Percentiles rank a stretch among this genome's conserved stretches.
These are phyloP conservation scores for Podospora sp. DNA, from an alignment of 495 filamentous ascomycete species.

Conservation along the genomic window DNA sequence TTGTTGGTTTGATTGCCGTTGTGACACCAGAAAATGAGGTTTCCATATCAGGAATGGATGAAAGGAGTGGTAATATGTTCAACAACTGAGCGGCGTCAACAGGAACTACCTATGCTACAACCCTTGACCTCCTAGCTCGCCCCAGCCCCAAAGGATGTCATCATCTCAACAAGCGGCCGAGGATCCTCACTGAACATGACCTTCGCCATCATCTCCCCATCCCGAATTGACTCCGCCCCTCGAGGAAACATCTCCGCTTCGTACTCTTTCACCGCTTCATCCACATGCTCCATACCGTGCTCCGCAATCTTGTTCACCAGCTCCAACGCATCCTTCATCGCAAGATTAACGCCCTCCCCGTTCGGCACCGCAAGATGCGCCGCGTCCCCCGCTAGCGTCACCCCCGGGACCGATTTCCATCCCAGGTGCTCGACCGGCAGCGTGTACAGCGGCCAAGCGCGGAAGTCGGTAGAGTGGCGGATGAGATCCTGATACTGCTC, in stretches of 20 bases:
- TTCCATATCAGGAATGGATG: no score
- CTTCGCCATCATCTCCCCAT: conserved; percentile 1
- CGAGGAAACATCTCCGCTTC: conserved; percentile 34
- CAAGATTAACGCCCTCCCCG: conserved; percentile 41
- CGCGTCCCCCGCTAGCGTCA: conserved; percentile 62
- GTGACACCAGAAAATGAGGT: no score
- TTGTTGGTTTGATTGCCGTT: no score
- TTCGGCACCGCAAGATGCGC: conserved; percentile 48
- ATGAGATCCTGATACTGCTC: conserved; percentile 33
- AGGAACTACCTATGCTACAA: not conserved
- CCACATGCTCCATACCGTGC: conserved; percentile 28
- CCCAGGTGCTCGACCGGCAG: conserved; percentile 24
- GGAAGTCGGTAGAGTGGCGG: conserved; percentile 30
- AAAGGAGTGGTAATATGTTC: not conserved
- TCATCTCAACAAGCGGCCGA: not conserved
- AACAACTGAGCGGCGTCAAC: not conserved
- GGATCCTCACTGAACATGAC: conserved; percentile 15
- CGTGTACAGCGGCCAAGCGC: conserved; percentile 37
- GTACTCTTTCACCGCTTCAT: conserved; percentile 27
- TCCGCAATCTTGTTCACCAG: conserved; percentile 25
- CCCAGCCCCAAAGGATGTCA: not conserved
- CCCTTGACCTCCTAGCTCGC: not conserved
- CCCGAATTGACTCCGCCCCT: conserved; percentile 21
- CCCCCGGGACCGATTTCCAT: conserved; percentile 39
- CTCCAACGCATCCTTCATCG: conserved; percentile 35